Evolutionary conservation across 164 flowering plant genomes (phyloP).

Genomic region (Dillenia turbinata): DNA sequence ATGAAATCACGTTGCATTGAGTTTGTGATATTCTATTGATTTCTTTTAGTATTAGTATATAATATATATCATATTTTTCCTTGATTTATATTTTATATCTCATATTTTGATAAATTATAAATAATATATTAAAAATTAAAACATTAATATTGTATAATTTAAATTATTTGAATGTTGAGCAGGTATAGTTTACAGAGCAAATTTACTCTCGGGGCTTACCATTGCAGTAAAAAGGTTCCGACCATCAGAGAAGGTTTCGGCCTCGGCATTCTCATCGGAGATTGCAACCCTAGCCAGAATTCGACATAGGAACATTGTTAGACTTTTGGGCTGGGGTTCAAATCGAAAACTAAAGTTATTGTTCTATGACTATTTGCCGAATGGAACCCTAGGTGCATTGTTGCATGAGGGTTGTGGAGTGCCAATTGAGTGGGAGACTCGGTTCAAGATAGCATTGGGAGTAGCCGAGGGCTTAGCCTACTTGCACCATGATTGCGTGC

Average conservation of each 20-base stretch:
- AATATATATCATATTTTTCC: too few species aligned
- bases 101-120: too few species aligned
- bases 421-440: constrained; percentile 55
- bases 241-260: constrained; percentile 51
- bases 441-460: constrained; percentile 69
- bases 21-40: too few species aligned
- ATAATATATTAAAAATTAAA: too few species aligned
- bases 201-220: constrained; percentile 34
- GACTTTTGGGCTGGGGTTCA: constrained; percentile 67
- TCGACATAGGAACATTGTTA: constrained; percentile 74
- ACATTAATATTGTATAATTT: too few species aligned
- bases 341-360: constrained; percentile 54
- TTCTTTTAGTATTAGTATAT: too few species aligned
- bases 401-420: constrained; percentile 47
- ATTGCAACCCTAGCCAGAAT: constrained; percentile 66
- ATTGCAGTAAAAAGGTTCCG: constrained; percentile 65
- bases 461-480: constrained; percentile 80
- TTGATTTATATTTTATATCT: too few species aligned
- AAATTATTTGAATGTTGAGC: too few species aligned
- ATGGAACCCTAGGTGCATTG: constrained; percentile 53
- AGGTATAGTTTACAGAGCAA: constrained; percentile 50
- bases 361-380: constrained; percentile 60
- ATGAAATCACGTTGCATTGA: too few species aligned
- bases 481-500: constrained; percentile 79
- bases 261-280: constrained; percentile 68